Evolutionary conservation across 352 stramenopile genomes (phyloP).

Genomic region (Pythium coloratum): DNA sequence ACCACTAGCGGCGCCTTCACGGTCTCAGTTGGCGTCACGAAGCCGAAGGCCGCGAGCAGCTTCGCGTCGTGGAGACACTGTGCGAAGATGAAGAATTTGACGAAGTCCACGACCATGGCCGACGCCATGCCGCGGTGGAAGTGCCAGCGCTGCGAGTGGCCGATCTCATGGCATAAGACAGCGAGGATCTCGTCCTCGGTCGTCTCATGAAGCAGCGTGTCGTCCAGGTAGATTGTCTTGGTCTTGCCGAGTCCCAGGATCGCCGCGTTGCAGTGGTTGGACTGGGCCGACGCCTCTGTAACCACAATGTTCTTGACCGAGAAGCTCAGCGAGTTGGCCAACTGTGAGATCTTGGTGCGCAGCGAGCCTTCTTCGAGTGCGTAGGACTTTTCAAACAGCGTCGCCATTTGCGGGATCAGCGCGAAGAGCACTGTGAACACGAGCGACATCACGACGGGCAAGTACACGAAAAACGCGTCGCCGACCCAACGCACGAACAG

Average conservation of each 20-base stretch:
- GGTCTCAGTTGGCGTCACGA: constrained; percentile 27
- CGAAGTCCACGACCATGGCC: constrained; percentile 28
- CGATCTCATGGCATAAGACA: constrained; percentile 95
- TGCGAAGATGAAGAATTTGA: constrained; percentile 70
- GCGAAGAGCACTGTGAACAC: not conserved
- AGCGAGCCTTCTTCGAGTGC: constrained; percentile 82
- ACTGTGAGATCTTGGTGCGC: constrained; percentile 88
- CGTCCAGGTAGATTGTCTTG: constrained; percentile 96
- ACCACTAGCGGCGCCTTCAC: constrained; percentile 59
- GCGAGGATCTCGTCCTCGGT: constrained; percentile 93
- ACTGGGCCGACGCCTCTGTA: constrained; percentile 95
- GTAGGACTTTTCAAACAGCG: constrained; percentile 96
- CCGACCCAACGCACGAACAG: constrained; percentile 70
- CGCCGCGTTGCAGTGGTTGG: constrained; percentile 86
- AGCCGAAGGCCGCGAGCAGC: constrained; percentile 50
- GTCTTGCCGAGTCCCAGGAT: constrained; percentile 93
- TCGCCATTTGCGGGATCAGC: constrained; percentile 83
- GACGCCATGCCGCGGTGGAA: constrained; percentile 46
- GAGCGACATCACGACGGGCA: constrained; percentile 56
- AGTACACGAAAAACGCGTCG: constrained; percentile 85
- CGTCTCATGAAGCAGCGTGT: constrained; percentile 94
- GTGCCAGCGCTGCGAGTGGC: constrained; percentile 96
- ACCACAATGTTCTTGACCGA: constrained; percentile 97
- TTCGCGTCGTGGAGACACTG: constrained; percentile 52
- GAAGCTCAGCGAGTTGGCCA: constrained; percentile 90